Percentiles rank a stretch among this genome's conserved stretches.
phyloP scores from a whole-genome alignment of 768 basidiomycete genomes.

The Boletus edulis region DNA sequence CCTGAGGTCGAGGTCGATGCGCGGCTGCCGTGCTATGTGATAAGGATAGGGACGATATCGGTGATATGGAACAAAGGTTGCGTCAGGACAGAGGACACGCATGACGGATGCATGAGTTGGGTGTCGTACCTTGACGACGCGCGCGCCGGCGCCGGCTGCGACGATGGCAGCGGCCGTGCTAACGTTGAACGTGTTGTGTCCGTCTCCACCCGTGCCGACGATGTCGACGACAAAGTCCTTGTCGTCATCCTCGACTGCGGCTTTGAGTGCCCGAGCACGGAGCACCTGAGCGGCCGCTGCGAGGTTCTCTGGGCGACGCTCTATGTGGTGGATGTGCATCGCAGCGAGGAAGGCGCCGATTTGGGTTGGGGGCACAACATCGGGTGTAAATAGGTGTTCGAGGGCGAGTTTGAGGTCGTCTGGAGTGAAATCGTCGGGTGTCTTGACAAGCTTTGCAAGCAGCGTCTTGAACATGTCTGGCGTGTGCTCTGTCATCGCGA shows the following conservation, averaged over 20 bases:
- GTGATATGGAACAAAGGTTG: too few species aligned
- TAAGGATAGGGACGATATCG: too few species aligned
- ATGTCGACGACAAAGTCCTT: slow-evolving; percentile 39
- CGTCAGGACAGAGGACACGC: too few species aligned
- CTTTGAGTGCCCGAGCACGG: background rate
- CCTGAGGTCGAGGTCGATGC: slow-evolving; percentile 92
- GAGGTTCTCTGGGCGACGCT: slow-evolving; percentile 71
- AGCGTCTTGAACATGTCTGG: slow-evolving; percentile 60
- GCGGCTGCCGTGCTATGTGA: slow-evolving; percentile 73
- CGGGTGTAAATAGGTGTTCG: slow-evolving; percentile 68
- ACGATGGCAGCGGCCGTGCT: slow-evolving; percentile 93
- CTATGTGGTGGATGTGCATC: slow-evolving; percentile 75
- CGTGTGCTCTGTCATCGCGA: slow-evolving; percentile 17
- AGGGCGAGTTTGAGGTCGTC: slow-evolving; percentile 74
- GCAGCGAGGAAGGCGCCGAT: slow-evolving; percentile 90
- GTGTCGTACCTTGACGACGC: background rate
- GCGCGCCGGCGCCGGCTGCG: slow-evolving; percentile 81
- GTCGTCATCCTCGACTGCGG: background rate
- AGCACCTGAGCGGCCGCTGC: slow-evolving; percentile 72
- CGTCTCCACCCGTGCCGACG: slow-evolving; percentile 69
- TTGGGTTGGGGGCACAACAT: slow-evolving; percentile 64
- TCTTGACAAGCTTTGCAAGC: slow-evolving; percentile 73
- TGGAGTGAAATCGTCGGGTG: slow-evolving; percentile 78
- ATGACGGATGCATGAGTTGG: background rate
- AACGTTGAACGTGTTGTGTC: slow-evolving; percentile 94